Base-by-base conservation (phyloP, 768 basidiomycete genomes). In the Auricularia cornea region DNA sequence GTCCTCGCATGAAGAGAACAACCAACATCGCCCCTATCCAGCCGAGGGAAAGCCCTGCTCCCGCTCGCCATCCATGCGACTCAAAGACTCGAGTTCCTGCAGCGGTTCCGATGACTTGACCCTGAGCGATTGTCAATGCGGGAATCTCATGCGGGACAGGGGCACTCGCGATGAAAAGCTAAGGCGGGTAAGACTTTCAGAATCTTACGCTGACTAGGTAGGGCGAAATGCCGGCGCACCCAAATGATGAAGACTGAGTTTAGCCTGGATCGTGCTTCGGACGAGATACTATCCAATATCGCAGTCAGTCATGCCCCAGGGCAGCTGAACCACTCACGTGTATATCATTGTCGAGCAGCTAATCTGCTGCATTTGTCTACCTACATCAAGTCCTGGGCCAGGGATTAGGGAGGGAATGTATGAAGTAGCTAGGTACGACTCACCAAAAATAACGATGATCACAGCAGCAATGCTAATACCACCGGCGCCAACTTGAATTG, bases 41-140 rank as follows among this genome's bases (percentile, higher is more conserved):
- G 0, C 79, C 89, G 62, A 92, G 71, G 48, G 81, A 82, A 12
- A 90, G 75, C 29, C 78, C 79, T 0, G 89, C 85, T 1, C 81
- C 83, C 0, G 88, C 79, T 33, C 84, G 78, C 89, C 90, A 93
- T 16, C 92, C 92, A 66, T 83, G 75, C 18, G 76, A 67, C 30
- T 87, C 79, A 73, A 90, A 94, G 2, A 93, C 81, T 33, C 82
- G 72, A 0, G 89, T 87, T 35, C 90, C 87, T 0, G 87, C 86
- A 0, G 88, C 80, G 0, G 90, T 92, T 16, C 92, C 92, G 74
- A 89, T 85, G 14, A 92, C 87, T 76, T 93, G 90, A 0, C 92
- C 92, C 26, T 79, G 72, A 91, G 91, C 33, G 88, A 66, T 59
- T 66, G 23, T 61, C 14, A 30, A 26, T 8, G 38, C 18, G 18